Base-by-base conservation (phyloP, 345 rosid genomes). In the Raphanus raphanistrum region DNA sequence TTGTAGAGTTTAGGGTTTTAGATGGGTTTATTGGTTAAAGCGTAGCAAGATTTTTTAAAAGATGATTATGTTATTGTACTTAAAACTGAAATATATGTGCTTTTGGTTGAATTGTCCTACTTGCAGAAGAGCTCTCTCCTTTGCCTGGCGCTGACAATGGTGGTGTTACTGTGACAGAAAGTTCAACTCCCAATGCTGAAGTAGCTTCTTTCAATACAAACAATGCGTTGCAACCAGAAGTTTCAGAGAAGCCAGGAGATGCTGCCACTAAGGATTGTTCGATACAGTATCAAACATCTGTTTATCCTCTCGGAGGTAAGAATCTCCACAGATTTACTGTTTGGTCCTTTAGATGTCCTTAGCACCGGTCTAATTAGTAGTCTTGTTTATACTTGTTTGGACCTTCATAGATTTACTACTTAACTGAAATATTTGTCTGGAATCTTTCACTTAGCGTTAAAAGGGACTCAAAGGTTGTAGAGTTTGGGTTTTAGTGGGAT, bases 271-370 rank as follows among this genome's bases (percentile, higher is more conserved):
- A 60, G 63, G 79, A 57, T 55, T 74, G 79, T 9, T 82, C 80
- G 21, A 80, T 88, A 48, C 90, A 8, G 59, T 94, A 92, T 64
- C 68, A 63, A 60, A 85, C 88, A 41, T 66, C 83, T 9, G 77
- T 80, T 60, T 71, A 89, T 65, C 81, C 87, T 80, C 91, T 92
- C 7, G 87, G 85, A 68, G 90, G 97, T 92, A 83, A 84, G 77
- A 72, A 57, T 33, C 74, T 38, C 28, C n/a, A 52, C 69, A 45
- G 2, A 25, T 61, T 36, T 60, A 27, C 15, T 54, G 17, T 54
- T 58, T 74, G 25, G 62, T 70, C 64, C 6, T 5, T 21, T 63
- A 36, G 11, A 68, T 75, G 25, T 35, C n/a, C 60, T n/a, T 73
- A 0, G 48, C 69, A 36, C 48, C 2, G 0, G 1, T 68, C 60